phyloP scores from a whole-genome alignment of 352 stramenopile genomes.

The Pythium biforme region DNA sequence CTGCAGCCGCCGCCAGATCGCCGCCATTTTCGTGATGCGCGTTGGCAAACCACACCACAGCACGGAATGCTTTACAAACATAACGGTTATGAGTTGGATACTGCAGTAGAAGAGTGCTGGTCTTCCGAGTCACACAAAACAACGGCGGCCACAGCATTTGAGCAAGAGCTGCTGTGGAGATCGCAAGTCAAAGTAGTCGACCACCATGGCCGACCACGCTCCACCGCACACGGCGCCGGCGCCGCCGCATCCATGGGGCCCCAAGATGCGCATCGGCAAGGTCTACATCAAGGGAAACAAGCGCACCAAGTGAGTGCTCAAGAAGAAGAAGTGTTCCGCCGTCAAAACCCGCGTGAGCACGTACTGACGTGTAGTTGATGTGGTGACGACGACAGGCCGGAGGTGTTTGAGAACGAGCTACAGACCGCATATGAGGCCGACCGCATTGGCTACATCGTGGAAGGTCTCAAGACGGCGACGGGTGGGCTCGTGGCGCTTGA shows the following conservation, averaged over 20 bases:
- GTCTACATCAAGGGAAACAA: conserved; percentile 88
- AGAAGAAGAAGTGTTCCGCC: neutral
- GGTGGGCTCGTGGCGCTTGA: conserved; percentile 72
- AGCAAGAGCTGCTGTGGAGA: neutral
- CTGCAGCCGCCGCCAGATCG: conserved; percentile 70
- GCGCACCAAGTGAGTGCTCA: conserved; percentile 65
- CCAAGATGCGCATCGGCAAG: conserved; percentile 80
- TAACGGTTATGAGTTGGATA: conserved; percentile 19
- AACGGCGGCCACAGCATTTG: conserved; percentile 5
- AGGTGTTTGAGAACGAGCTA: conserved; percentile 87
- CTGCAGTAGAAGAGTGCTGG: conserved; percentile 17
- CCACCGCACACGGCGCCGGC: conserved; percentile 23
- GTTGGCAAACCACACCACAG: neutral
- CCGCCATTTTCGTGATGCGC: conserved; percentile 36
- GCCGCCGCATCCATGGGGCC: conserved; percentile 67
- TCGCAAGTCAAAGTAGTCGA: neutral
- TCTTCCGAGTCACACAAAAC: conserved; percentile 15
- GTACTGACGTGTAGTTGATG: neutral
- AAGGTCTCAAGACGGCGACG: conserved; percentile 55
- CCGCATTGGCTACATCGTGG: conserved; percentile 64
- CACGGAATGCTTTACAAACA: too few species aligned
- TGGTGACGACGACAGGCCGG: conserved; percentile 35
- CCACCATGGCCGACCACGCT: conserved; percentile 20
- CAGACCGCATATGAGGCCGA: conserved; percentile 69
- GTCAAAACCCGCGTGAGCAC: neutral